Base-by-base conservation (phyloP, 345 rosid genomes). In the Rubroshorea leprosula region DNA sequence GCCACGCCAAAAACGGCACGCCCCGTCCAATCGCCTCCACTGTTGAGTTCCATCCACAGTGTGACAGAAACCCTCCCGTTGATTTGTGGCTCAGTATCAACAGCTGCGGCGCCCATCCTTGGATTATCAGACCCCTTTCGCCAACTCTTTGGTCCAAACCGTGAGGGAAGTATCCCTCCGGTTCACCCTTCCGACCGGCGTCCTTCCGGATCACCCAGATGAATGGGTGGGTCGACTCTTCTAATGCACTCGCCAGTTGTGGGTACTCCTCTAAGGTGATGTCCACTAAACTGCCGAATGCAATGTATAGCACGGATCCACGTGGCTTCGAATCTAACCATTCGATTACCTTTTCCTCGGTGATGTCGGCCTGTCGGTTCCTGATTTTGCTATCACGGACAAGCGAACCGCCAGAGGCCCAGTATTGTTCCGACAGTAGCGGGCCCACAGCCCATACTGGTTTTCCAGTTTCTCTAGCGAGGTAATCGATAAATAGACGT, bases 31-130 rank as follows among this genome's bases (percentile, higher is more conserved):
- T 65, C 5, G 81, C 83, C 59, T 81, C 86, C 68, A 67, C 51
- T 0, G 81, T 71, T 0, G 86, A 78, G 51, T 81, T 81, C 83
- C 81, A 76, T 8, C 83, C 74, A 26, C 83, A 81, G 38, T 76
- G 86, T 0, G 83, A 75, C 48, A 81, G 0, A 62, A 80, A 77
- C 5, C 72, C 83, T 6, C 68, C 80, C 0, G 67, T 62, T 0
- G 83, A 81, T 0, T 60, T 69, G 43, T 77, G 85, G 62, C 74
- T 74, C 35, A 80, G 71, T 52, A 80, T 77, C 67, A 80, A 14
- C 70, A 75, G 48, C 56, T 74, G 85, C 0, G 85, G 85, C 10
- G 85, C 76, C 85, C 85, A 77, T 16, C 78, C 80, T 14, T 57
- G 59, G 14, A 80, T 68, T 23, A 80, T 58, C 72, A 74, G 17